phyloP scores from a whole-genome alignment of 306 rosid species.

The Leucaena leucocephala region DNA sequence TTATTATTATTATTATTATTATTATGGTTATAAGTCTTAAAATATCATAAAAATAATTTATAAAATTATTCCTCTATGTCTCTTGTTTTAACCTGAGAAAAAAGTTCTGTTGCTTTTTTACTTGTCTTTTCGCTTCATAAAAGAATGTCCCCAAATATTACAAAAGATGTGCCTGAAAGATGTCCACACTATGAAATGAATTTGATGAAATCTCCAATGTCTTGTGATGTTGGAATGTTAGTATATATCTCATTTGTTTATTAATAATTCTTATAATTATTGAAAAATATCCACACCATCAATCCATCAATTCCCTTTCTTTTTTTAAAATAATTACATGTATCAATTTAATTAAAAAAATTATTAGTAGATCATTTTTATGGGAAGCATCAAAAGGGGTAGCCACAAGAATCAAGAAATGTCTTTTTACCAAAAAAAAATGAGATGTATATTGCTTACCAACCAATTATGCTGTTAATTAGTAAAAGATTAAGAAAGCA shows the following conservation, averaged over 20 bases:
- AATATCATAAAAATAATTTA: too few relatives aligned
- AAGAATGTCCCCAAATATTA: background rate
- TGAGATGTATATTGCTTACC: background rate
- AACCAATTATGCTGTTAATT: background rate
- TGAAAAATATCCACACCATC: background rate
- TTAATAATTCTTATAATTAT: background rate
- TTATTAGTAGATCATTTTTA: background rate
- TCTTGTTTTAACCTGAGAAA: background rate
- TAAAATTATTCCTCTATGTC: too few relatives aligned
- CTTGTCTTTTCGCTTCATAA: background rate
- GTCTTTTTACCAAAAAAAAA: background rate
- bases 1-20: too few relatives aligned
- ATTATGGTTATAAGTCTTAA: too few relatives aligned
- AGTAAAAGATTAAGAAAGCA: background rate
- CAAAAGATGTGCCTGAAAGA: background rate
- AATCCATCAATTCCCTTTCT: background rate
- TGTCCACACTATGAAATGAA: background rate
- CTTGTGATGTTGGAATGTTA: background rate
- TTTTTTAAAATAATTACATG: background rate
- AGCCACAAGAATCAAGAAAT: background rate
- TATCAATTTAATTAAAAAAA: background rate
- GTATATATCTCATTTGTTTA: background rate
- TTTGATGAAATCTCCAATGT: background rate
- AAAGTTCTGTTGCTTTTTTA: background rate
- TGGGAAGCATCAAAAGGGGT: too few relatives aligned